Conservation (phyloP, 441 rosid species). For the Adansonia rubrostipa region DNA sequence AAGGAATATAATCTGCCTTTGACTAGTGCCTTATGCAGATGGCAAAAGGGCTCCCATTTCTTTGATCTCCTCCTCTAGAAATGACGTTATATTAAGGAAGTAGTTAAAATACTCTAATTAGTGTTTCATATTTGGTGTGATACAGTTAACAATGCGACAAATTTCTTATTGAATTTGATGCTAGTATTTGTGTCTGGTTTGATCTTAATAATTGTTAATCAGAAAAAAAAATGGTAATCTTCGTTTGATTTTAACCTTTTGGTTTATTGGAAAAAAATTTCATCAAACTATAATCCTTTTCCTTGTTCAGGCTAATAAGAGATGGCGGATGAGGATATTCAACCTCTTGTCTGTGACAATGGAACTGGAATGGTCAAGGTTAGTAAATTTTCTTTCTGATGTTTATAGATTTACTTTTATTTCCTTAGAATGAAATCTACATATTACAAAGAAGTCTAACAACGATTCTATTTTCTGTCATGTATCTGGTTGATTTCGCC, state of each 20-base stretch:
- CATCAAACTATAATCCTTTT: background rate
- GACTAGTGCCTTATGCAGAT: background rate
- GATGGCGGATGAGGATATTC: conserved; percentile 70
- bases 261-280: background rate
- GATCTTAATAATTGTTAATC: background rate
- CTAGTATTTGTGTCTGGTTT: background rate
- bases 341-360: conserved; percentile 72
- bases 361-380: conserved; percentile 77
- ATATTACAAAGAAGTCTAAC: too few relatives aligned
- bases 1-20: background rate
- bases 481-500: background rate
- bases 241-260: background rate
- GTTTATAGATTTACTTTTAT: background rate
- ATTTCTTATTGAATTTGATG: background rate
- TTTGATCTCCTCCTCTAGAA: background rate
- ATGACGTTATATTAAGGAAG: background rate
- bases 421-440: background rate
- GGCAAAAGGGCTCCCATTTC: background rate
- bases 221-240: background rate
- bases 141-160: background rate
- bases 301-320: conserved; percentile 38
- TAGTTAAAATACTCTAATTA: background rate
- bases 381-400: conserved; percentile 26
- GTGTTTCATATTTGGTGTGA: background rate
- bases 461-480: conserved; percentile 5